Conservation (phyloP, 2,329 filamentous ascomycete species). For the Chaetomiaceae sp. region DNA sequence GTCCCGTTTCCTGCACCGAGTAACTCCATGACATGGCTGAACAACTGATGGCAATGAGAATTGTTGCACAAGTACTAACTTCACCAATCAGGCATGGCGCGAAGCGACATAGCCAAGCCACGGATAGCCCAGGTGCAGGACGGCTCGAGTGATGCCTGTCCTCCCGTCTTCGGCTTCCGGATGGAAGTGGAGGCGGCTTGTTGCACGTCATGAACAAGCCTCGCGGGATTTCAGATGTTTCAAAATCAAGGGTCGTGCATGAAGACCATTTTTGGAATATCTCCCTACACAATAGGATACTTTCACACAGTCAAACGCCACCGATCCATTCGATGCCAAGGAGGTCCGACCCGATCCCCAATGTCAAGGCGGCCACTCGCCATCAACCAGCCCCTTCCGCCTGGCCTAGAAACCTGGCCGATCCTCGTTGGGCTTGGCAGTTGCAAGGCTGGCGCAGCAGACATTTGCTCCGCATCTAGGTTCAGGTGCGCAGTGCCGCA, state of each 20-base stretch:
- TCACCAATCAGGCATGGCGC: too few relatives aligned
- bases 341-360: not conserved
- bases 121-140: too few relatives aligned
- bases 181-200: not conserved
- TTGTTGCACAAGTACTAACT: too few relatives aligned
- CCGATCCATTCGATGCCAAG: not conserved
- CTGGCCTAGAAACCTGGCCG: not conserved
- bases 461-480: not conserved
- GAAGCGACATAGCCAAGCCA: too few relatives aligned
- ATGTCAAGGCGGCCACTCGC: conserved; percentile 4
- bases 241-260: conserved; percentile 13
- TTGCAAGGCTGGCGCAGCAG: conserved; percentile 5
- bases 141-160: too few relatives aligned
- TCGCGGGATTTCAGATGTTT: conserved; percentile 14
- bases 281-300: not conserved
- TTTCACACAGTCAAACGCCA: not conserved
- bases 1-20: too few relatives aligned
- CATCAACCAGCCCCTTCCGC: not conserved
- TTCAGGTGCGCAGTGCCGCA: conserved; percentile 17
- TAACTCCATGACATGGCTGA: too few relatives aligned
- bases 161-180: not conserved
- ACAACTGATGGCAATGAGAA: too few relatives aligned
- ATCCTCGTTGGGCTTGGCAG: not conserved
- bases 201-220: not conserved
- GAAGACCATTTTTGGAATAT: conserved; percentile 16